Percentiles rank a stretch among this genome's conserved stretches.
phyloP scores from a whole-genome alignment of 1,284 basidiomycete genomes.

The Marasmius sp. region DNA sequence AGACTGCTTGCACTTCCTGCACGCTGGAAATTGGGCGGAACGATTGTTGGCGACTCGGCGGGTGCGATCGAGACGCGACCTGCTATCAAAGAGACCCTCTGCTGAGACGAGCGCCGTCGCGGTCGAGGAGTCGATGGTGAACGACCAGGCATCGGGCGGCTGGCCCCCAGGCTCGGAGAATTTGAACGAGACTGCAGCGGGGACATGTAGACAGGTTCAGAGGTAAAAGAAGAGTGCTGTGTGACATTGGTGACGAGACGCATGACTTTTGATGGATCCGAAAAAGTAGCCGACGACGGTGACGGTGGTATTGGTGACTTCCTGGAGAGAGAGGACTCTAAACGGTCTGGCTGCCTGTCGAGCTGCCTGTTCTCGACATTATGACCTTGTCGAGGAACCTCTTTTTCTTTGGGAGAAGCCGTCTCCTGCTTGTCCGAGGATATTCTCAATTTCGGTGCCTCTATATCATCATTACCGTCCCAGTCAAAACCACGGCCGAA shows the following conservation, averaged over 20 bases:
- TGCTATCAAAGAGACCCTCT: constrained; percentile 77
- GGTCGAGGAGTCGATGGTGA: constrained; percentile 56
- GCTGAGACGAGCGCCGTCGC: constrained; percentile 75
- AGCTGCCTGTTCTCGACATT: neutral
- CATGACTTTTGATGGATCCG: constrained; percentile 10
- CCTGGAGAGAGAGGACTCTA: constrained; percentile 6
- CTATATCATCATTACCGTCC: constrained; percentile 39
- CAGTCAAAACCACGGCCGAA: constrained; percentile 82
- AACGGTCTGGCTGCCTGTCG: neutral
- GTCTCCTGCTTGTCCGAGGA: constrained; percentile 5
- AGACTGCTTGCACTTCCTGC: constrained; percentile 60
- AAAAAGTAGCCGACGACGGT: neutral
- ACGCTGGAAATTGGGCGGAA: constrained; percentile 62
- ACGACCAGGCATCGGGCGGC: constrained; percentile 28
- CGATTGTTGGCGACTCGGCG: constrained; percentile 58
- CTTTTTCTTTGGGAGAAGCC: neutral
- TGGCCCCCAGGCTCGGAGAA: constrained; percentile 19
- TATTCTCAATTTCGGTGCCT: neutral
- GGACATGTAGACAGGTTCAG: constrained; percentile 18
- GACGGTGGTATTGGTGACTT: constrained; percentile 7
- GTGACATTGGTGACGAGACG: constrained; percentile 18
- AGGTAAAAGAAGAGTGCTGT: constrained; percentile 3
- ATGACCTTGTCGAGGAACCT: neutral
- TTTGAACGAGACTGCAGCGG: constrained; percentile 30
- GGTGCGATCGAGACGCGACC: constrained; percentile 75